Evolutionary conservation across 441 rosid species (phyloP).

Genomic region (Aquilaria agallochum): DNA sequence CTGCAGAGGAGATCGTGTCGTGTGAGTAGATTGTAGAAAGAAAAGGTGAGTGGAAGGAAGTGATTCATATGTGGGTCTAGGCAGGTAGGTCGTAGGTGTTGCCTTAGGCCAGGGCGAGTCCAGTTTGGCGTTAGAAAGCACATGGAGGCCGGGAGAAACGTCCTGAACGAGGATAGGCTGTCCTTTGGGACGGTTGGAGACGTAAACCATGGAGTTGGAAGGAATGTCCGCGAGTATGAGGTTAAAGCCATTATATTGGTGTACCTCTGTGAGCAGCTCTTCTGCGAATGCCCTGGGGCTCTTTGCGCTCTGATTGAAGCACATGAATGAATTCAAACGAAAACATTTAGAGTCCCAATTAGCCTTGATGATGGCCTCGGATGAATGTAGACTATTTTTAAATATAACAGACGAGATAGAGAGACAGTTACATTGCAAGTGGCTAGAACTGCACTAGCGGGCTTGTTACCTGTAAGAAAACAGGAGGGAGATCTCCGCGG

Average conservation of each 20-base stretch:
- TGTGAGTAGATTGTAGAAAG: not conserved
- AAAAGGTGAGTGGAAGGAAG: not conserved
- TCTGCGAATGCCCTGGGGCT: constrained; percentile 60
- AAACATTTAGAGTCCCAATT: too few relatives aligned
- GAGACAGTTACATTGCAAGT: too few relatives aligned
- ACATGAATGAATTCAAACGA: too few relatives aligned
- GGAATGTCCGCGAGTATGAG: constrained; percentile 52
- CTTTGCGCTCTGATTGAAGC: constrained; percentile 34
- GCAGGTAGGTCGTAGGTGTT: not conserved
- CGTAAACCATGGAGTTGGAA: constrained; percentile 51
- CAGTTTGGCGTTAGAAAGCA: constrained; percentile 65
- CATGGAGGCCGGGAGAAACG: constrained; percentile 68
- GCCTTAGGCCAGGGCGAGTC: constrained; percentile 77
- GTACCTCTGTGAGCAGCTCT: constrained; percentile 38
- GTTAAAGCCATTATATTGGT: constrained; percentile 65
- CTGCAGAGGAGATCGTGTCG: constrained; percentile 21
- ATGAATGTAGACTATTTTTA: too few relatives aligned
- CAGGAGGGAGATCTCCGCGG: constrained; percentile 67
- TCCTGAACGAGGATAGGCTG: constrained; percentile 39
- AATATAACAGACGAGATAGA: not conserved
- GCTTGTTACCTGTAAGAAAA: constrained; percentile 47
- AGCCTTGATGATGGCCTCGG: too few relatives aligned
- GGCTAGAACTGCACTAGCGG: too few relatives aligned
- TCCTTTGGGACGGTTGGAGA: constrained; percentile 63
- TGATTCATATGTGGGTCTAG: not conserved